Evolutionary conservation across 345 rosid genomes (phyloP), one percentile per base, ranked within the genome.

Genomic region (Durio zibethinus): DNA sequence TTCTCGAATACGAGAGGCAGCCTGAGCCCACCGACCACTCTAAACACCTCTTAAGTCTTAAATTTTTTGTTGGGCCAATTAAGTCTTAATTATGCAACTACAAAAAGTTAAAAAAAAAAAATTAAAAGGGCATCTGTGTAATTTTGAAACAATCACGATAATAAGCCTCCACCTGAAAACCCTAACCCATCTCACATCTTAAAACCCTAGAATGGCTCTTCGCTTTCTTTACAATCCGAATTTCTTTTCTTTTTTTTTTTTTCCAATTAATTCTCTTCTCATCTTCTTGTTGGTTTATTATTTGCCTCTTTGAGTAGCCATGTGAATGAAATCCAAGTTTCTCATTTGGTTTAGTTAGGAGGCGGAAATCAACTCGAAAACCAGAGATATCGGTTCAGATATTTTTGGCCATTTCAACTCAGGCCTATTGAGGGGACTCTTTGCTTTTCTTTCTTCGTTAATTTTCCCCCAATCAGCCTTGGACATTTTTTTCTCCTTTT

Each of bases 251-350:
- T 27, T 29, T 0, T 25, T 42, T 20, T 31, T 20, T n/a, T n/a
- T n/a, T n/a, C 8, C 8, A 38, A 35, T 65, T 38, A 36, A n/a
- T 1, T 12, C 14, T 45, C 14, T 36, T 33, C 4, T 4, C 38
- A 3, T 36, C 40, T 16, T 23, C n/a, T 50, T n/a, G 4, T 21
- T 18, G 33, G 0, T 0, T 27, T 66, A 38, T 38, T 5, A 5
- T 21, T 56, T 50, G 87, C 84, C 87, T 84, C 84, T 84, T 76
- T 79, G 87, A 84, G 87, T 84, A 69, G 84, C 75, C 87, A 36
- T 79, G 78, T 73, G 81, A 70, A 71, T 60, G 31, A 31, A 48
- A 23, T 11, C 36, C 0, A 1, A 25, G 60, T 72, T 66, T 81
- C 69, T 62, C 73, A 73, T 38, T 42, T 69, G 83, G 87, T 61